A percentile compares a stretch with the other conserved stretches of the same genome.
phyloP scores from a whole-genome alignment of 108 stramenopile genomes.

The Skeletonema marinoi region DNA sequence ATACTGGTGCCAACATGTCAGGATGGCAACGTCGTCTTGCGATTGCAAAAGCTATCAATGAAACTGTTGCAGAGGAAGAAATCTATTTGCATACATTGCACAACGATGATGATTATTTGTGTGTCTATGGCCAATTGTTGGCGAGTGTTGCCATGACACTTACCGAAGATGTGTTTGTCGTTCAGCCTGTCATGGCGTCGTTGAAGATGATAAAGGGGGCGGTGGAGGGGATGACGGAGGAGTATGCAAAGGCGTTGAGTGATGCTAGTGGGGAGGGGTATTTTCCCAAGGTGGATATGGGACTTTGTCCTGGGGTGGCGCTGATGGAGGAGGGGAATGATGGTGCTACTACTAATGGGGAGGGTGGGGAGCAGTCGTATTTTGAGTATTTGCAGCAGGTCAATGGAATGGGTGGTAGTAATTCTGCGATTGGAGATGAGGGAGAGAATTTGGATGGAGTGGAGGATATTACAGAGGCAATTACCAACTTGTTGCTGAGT shows the following conservation, averaged over 20 bases:
- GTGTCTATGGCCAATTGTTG: slow-evolving; percentile 25
- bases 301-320: slow-evolving; percentile 24
- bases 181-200: slow-evolving; percentile 22
- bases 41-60: neutral
- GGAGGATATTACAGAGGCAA: neutral
- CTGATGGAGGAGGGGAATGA: neutral
- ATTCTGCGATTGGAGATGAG: neutral
- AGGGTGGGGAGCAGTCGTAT: no score
- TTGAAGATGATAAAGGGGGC: slow-evolving; percentile 17
- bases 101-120: slow-evolving; percentile 26
- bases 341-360: neutral
- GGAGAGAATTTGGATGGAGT: neutral
- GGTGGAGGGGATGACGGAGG: slow-evolving; percentile 9
- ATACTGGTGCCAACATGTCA: slow-evolving; percentile 10
- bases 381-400: neutral
- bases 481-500: neutral
- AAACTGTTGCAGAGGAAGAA: neutral
- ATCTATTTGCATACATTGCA: slow-evolving; percentile 18
- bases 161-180: slow-evolving; percentile 18
- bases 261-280: neutral
- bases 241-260: neutral
- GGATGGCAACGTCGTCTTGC: slow-evolving; percentile 25
- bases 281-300: slow-evolving; percentile 13
- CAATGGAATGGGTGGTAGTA: neutral
- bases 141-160: slow-evolving; percentile 12